These are phyloP conservation scores for Russula brevipes DNA, from an alignment of 768 basidiomycete species.

Conservation along the genomic window DNA sequence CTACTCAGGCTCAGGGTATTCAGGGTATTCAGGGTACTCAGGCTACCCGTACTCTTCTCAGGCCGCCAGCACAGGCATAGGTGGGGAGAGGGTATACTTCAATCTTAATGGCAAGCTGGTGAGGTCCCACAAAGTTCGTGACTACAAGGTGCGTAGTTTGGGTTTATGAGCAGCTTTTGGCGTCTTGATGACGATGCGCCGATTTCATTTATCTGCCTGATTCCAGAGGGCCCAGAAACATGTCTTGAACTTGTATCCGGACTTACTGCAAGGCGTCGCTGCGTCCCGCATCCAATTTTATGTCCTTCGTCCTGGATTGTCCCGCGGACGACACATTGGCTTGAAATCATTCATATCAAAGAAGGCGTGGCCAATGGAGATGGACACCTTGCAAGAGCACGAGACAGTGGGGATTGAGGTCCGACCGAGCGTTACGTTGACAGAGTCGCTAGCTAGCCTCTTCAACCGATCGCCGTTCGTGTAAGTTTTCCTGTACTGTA, in stretches of 20 bases:
- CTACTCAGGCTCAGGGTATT: background rate
- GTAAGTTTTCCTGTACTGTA: constrained; percentile 3
- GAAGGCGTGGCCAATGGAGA: constrained; percentile 6
- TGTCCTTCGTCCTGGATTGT: constrained; percentile 10
- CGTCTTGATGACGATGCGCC: background rate
- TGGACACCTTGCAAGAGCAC: background rate
- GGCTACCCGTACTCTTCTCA: background rate
- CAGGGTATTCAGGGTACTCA: too few relatives aligned
- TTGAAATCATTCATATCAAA: constrained; percentile 16
- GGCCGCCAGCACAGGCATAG: background rate
- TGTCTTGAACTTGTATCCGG: constrained; percentile 11
- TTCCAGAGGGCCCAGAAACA: constrained; percentile 11
- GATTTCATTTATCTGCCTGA: background rate
- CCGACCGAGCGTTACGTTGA: constrained; percentile 9
- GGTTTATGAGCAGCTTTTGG: background rate
- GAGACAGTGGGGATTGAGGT: constrained; percentile 13
- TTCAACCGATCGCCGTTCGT: constrained; percentile 9
- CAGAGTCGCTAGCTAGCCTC: constrained; percentile 16
- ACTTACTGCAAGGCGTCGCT: constrained; percentile 7
- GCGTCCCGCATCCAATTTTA: constrained; percentile 22
- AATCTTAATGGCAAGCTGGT: constrained; percentile 14
- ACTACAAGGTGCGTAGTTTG: constrained; percentile 10
- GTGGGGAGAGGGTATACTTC: constrained; percentile 9
- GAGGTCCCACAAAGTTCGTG: constrained; percentile 10
- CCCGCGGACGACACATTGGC: background rate